phyloP scores from a whole-genome alignment of 106 monocot genomes.

The Allium cepa region DNA sequence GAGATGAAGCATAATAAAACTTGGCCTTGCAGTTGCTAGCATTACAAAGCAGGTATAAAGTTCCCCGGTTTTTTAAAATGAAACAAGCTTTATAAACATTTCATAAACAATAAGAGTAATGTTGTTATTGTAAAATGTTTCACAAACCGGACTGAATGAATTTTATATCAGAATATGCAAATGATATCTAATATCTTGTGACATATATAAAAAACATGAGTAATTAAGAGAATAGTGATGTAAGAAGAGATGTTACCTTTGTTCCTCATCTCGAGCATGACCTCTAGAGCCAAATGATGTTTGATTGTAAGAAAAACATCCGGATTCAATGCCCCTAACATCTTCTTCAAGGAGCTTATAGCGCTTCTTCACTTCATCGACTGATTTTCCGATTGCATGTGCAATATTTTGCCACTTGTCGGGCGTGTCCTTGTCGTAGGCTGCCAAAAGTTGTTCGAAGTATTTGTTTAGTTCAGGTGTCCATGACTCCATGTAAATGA shows the following conservation, averaged over 20 bases:
- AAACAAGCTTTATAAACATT: no score
- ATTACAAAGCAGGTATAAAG: no score
- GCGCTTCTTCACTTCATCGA: conserved; percentile 31
- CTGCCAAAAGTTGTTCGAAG: conserved; percentile 17
- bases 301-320: conserved; percentile 8
- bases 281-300: neutral
- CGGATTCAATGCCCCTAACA: conserved; percentile 31
- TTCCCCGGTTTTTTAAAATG: no score
- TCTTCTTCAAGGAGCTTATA: conserved; percentile 36
- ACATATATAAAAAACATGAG: no score
- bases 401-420: conserved; percentile 44
- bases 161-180: no score
- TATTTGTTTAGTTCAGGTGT: conserved; percentile 18
- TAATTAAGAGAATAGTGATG: no score
- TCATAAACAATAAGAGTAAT: no score
- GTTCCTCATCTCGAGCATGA: neutral
- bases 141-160: no score
- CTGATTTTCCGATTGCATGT: conserved; percentile 29
- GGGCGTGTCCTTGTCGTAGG: conserved; percentile 25
- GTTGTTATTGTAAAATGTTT: no score
- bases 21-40: no score
- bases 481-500: conserved; percentile 10
- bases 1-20: neutral
- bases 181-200: no score
- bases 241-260: neutral